Percentiles rank a stretch among this genome's conserved stretches.
phyloP scores from a whole-genome alignment of 441 rosid genomes.

The Arabidopsis lyrata region DNA sequence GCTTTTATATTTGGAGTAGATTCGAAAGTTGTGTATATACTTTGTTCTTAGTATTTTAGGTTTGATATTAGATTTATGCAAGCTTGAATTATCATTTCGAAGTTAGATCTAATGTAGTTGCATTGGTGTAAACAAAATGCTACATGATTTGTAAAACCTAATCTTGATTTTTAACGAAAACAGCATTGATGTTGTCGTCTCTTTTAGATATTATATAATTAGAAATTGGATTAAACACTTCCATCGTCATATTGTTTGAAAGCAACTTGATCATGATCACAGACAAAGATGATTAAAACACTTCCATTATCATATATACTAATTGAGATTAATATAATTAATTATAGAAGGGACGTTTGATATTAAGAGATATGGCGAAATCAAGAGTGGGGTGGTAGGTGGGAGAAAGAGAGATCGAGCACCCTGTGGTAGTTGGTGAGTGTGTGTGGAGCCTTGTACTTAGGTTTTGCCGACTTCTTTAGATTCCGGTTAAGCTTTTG shows the following conservation, averaged over 20 bases:
- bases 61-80: conserved; percentile 1
- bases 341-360: conserved; percentile 2
- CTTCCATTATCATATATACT: conserved; percentile 1
- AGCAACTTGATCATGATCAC: conserved; percentile 17
- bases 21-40: neutral
- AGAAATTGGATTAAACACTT: neutral
- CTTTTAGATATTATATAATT: neutral
- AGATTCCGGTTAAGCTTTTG: conserved; percentile 28
- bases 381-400: conserved; percentile 47
- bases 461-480: conserved; percentile 38
- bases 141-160: neutral
- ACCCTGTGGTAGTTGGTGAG: conserved; percentile 30
- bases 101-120: neutral
- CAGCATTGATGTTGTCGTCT: neutral
- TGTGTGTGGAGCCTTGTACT: conserved; percentile 34
- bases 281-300: conserved; percentile 17
- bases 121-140: neutral
- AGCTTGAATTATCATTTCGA: conserved; percentile 19
- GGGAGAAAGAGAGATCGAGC: conserved; percentile 39
- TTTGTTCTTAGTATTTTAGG: conserved; percentile 15
- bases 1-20: neutral
- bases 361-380: conserved; percentile 36
- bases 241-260: conserved; percentile 14
- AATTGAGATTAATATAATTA: neutral
- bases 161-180: neutral